Evolutionary conservation across 306 rosid species (phyloP), one percentile per base, ranked within the genome.

Genomic region (Pterocarpus santalinus): DNA sequence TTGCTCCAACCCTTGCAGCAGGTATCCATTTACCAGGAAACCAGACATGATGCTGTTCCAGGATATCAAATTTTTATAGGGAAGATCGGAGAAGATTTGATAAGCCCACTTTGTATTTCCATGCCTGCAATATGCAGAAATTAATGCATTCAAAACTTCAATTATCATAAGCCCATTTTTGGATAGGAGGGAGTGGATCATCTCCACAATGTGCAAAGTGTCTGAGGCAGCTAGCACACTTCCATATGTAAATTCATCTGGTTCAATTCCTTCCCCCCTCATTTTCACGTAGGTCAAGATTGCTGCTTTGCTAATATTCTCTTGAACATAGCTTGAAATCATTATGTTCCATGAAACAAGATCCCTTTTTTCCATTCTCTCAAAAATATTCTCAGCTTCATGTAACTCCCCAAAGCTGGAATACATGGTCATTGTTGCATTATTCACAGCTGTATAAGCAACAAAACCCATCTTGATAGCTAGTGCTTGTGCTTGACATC

Each of bases 381-480:
- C 88, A 46, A 94, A 94, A 86, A 89, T 75, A 84, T 64, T 72
- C 51, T 10, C 82, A 44, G 89, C 88, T 15, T 90, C 86, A 44
- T 68, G 70, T 39, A 88, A 80, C 78, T 90, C 88, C 85, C 92
- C 85, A 73, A 81, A 89, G 75, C 84, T 77, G 32, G 94, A 86
- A 86, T 91, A 91, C 98, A 90, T 91, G 52, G 92, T 90, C 85
- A 94, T 91, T 30, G 83, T 85, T 1, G 92, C 91, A 85, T 94
- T 91, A 60, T 89, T 86, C 78, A 90, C 94, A 78, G 87, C 83
- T 34, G 84, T 81, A 81, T 35, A 88, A 47, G 83, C 89, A 86
- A 80, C 78, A 74, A 85, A 88, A 62, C 97, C 95, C 74, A 73
- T 81, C 74, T 89, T 92, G 69, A 90, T 73, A 43, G 91, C 89